Percentiles rank a stretch among this genome's conserved stretches.
Conservation (phyloP, 345 rosid species). For the Brassica incana region DNA sequence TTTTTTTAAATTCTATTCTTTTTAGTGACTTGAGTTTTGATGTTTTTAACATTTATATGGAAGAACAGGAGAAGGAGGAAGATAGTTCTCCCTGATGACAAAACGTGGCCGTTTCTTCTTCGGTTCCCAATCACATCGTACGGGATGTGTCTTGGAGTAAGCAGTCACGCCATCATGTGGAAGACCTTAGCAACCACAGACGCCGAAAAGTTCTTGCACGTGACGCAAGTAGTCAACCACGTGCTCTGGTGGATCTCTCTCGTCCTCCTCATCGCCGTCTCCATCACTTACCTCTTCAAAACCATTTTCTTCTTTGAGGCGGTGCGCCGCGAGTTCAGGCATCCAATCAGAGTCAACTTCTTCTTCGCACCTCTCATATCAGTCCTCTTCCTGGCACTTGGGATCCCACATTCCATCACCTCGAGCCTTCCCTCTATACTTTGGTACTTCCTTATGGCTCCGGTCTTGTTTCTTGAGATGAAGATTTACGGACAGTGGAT, state of each 20-base stretch:
- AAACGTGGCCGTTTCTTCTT: slow-evolving; percentile 88
- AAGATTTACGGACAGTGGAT: slow-evolving; percentile 97
- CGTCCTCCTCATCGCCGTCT: slow-evolving; percentile 49
- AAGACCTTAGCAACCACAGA: slow-evolving; percentile 64
- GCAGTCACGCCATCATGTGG: slow-evolving; percentile 95
- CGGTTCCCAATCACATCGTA: slow-evolving; percentile 74
- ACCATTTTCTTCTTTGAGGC: slow-evolving; percentile 75
- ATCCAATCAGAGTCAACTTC: slow-evolving; percentile 88
- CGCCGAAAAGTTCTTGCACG: slow-evolving; percentile 70
- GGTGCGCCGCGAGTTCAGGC: slow-evolving; percentile 81
- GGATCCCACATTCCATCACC: slow-evolving; percentile 60
- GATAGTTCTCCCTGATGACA: slow-evolving; percentile 73
- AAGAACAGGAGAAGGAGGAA: slow-evolving; percentile 59
- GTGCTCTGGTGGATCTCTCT: slow-evolving; percentile 72
- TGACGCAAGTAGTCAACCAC: slow-evolving; percentile 46
- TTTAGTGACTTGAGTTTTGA: neutral
- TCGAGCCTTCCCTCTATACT: slow-evolving; percentile 46
- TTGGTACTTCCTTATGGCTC: slow-evolving; percentile 90
- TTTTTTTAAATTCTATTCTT: neutral
- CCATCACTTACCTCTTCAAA: slow-evolving; percentile 61
- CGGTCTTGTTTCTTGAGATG: slow-evolving; percentile 68
- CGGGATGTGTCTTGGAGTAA: slow-evolving; percentile 92
- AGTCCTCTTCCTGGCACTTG: slow-evolving; percentile 70
- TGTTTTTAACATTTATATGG: neutral
- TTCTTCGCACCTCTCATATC: slow-evolving; percentile 93